Base-by-base conservation (phyloP, 2,329 filamentous ascomycete genomes). In the Arthrobotrys sinensis region DNA sequence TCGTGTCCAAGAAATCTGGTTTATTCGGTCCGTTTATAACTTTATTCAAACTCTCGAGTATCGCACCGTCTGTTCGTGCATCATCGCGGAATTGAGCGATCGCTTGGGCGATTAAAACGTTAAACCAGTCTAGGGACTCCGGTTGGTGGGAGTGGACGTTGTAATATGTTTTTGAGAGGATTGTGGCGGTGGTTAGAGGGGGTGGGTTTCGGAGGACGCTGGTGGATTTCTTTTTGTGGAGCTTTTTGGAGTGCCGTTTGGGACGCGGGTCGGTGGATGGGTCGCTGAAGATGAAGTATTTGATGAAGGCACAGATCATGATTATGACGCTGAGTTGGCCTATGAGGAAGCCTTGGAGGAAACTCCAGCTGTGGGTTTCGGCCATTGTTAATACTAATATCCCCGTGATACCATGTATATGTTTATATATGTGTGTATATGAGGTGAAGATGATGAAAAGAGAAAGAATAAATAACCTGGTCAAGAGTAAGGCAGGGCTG, bases 271-370 rank as follows among this genome's bases (percentile, higher is more conserved):
- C 10, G 86, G 83, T 24, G 86, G 86, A 66, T 5, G 93, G 90
- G 83, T 98, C 96, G 82, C 96, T 96, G 83, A 99, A 98, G 83
- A 99, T 98, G 89, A 99, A 99, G 89, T 97, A 99, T 84, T 97
- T 97, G 85, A 99, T 98, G 85, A 99, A 98, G 81, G 92, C 93
- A 80, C 94, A 94, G 79, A 99, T 90, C 45, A 99, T 88, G 24
- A 98, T 86, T 12, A 97, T 93, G 53, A 99, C 92, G 1, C 94
- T 97, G 64, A 99, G 88, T 85, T 99, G 96, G 62, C 96, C 96
- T 36, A 98, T 88, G 60, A 99, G 90, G 81, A 99, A 91, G 32
- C 96, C 96, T 84, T 97, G 93, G 0, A 93, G 97, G 84, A 98
- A 98, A 40, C 93, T 96, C 81, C 96, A 87, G 46, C 93, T 95